Conservation (phyloP, 805 yeast genomes). For the Candida silvatica region DNA sequence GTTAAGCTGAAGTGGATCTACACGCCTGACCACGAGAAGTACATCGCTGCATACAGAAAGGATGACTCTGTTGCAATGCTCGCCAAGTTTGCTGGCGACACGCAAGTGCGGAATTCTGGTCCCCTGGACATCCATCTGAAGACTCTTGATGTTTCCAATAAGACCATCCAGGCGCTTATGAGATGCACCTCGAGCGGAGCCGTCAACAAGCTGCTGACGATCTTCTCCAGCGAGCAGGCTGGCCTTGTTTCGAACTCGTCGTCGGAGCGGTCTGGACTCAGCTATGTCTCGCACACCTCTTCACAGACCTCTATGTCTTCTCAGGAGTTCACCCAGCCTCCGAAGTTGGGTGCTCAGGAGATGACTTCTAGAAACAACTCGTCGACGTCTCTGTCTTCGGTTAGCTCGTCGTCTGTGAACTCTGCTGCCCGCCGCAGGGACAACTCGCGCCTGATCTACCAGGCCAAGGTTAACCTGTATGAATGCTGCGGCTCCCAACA, state of each 20-base stretch:
- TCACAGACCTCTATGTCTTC: constrained; percentile 8
- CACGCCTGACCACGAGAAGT: constrained; percentile 6
- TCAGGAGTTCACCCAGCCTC: background rate
- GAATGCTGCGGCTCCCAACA: background rate
- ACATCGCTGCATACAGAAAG: constrained; percentile 10
- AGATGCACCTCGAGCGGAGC: constrained; percentile 3
- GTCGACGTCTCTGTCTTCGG: background rate
- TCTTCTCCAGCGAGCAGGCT: constrained; percentile 4
- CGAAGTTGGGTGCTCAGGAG: background rate
- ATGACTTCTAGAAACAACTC: no score
- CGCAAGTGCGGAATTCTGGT: constrained; percentile 10
- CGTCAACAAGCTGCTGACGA: background rate
- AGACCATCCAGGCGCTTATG: constrained; percentile 6
- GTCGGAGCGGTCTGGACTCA: constrained; percentile 17
- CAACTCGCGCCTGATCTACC: constrained; percentile 2
- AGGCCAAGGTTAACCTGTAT: background rate
- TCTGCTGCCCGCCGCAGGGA: background rate
- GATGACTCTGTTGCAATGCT: constrained; percentile 9
- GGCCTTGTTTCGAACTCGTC: constrained; percentile 16
- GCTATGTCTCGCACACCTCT: constrained; percentile 6
- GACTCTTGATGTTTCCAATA: constrained; percentile 4
- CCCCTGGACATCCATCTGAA: constrained; percentile 11
- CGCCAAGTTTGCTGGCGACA: constrained; percentile 9
- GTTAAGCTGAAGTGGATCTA: constrained; percentile 13
- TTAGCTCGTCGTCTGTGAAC: background rate